These are phyloP conservation scores for Pleurotus tuber-regium DNA, from an alignment of 768 basidiomycete genomes.

Conservation along the genomic window DNA sequence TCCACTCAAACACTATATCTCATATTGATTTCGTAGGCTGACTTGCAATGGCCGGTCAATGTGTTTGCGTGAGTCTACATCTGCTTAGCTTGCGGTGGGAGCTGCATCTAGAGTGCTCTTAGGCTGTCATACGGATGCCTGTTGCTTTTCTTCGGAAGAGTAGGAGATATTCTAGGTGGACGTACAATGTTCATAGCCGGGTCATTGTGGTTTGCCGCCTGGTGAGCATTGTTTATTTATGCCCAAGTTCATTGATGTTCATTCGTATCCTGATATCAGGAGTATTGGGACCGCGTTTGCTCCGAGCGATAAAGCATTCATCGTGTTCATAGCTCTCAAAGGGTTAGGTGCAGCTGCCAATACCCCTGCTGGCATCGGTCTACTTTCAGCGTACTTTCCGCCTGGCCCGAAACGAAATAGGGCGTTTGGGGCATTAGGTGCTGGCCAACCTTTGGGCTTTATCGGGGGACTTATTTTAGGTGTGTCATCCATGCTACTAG, in stretches of 20 bases:
- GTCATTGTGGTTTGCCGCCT: conserved; percentile 28
- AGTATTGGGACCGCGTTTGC: conserved; percentile 29
- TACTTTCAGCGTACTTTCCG: conserved; percentile 27
- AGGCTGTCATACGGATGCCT: conserved; percentile 24
- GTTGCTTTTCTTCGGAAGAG: conserved; percentile 22
- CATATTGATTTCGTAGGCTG: neutral
- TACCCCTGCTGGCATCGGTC: conserved; percentile 26
- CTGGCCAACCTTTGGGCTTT: conserved; percentile 31
- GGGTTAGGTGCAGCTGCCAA: conserved; percentile 33
- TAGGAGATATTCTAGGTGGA: conserved; percentile 23
- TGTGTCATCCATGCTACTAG: conserved; percentile 8
- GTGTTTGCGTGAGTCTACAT: conserved; percentile 22
- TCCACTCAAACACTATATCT: neutral
- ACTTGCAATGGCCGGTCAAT: conserved; percentile 24
- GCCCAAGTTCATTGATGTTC: neutral
- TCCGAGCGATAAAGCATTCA: conserved; percentile 24
- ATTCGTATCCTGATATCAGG: conserved; percentile 12
- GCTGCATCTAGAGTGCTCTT: too few species aligned
- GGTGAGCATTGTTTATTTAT: conserved; percentile 15
- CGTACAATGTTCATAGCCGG: conserved; percentile 27
- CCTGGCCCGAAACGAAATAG: conserved; percentile 26
- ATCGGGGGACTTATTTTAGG: conserved; percentile 31
- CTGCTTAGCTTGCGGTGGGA: too few species aligned
- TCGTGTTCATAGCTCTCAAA: conserved; percentile 27
- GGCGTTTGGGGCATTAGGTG: conserved; percentile 31